Percentiles rank a stretch among this genome's conserved stretches.
These are phyloP conservation scores for Vararia minispora DNA, from an alignment of 768 basidiomycete genomes.

Conservation along the genomic window DNA sequence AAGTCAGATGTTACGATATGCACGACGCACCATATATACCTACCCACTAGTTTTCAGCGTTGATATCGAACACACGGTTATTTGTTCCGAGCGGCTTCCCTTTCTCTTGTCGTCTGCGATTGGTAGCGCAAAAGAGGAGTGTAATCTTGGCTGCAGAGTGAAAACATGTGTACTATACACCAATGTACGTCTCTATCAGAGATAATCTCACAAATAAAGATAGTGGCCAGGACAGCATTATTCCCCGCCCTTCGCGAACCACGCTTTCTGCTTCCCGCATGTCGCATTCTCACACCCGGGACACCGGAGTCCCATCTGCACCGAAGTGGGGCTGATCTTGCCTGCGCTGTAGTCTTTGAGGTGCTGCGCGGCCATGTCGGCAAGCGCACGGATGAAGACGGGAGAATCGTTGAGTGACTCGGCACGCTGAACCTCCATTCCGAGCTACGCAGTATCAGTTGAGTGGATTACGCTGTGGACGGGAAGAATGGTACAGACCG, in stretches of 20 bases:
- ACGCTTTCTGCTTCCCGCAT: constrained; percentile 79
- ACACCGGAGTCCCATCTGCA: constrained; percentile 81
- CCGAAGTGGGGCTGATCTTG: constrained; percentile 48
- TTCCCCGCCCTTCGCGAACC: constrained; percentile 84
- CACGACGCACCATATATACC: no score
- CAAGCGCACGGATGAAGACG: constrained; percentile 88
- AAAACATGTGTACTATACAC: no score
- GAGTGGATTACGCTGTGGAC: not conserved
- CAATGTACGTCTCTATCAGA: no score
- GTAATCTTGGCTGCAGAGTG: no score
- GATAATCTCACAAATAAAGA: no score
- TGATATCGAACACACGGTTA: no score
- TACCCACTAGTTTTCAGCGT: no score
- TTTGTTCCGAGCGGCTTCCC: no score
- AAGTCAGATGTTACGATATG: no score
- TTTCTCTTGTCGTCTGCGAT: no score
- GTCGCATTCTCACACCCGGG: constrained; percentile 88
- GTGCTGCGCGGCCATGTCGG: constrained; percentile 81
- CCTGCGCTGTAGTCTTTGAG: constrained; percentile 51
- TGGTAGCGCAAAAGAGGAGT: no score
- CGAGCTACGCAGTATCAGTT: constrained; percentile 45
- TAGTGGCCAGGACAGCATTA: no score
- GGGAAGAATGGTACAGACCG: not conserved
- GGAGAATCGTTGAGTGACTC: constrained; percentile 93
- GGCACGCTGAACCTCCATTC: constrained; percentile 81